A percentile compares a stretch with the other conserved stretches of the same genome.
phyloP scores from a whole-genome alignment of 441 rosid species.

The Arabidopsis hybrid region DNA sequence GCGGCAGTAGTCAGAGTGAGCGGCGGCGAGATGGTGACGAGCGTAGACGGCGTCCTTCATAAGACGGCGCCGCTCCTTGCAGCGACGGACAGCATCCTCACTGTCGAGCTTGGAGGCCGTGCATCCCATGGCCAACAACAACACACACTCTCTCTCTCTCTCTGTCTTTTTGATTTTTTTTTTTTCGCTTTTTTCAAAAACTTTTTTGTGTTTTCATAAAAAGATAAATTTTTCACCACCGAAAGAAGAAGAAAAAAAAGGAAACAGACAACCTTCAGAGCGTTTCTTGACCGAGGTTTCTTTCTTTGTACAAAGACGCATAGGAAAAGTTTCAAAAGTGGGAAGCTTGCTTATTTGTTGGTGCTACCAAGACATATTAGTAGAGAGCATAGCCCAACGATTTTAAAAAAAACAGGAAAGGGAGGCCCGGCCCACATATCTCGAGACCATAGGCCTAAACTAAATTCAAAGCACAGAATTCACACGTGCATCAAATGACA shows the following conservation, averaged over 20 bases:
- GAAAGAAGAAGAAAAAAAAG: not conserved
- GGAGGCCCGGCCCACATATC: too few species aligned
- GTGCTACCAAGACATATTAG: too few species aligned
- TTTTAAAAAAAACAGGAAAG: too few species aligned
- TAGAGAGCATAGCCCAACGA: too few species aligned
- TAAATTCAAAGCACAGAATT: not conserved
- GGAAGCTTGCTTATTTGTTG: not conserved
- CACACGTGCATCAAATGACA: not conserved
- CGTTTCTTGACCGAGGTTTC: slow-evolving; percentile 3
- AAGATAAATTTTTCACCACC: not conserved
- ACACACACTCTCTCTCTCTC: not conserved
- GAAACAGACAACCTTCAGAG: not conserved
- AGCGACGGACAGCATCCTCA: slow-evolving; percentile 88
- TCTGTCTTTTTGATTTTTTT: not conserved
- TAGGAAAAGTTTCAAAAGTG: not conserved
- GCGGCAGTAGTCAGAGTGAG: slow-evolving; percentile 91
- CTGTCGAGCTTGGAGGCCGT: slow-evolving; percentile 86
- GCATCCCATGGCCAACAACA: slow-evolving; percentile 67
- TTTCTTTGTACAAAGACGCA: not conserved
- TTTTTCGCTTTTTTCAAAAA: not conserved
- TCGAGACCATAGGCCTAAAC: not conserved
- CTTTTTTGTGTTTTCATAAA: not conserved
- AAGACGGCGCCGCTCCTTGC: slow-evolving; percentile 94
- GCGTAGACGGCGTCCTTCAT: slow-evolving; percentile 87
- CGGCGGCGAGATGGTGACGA: slow-evolving; percentile 85